phyloP scores from a whole-genome alignment of 1,284 basidiomycete genomes.

The Flammula alnicola region DNA sequence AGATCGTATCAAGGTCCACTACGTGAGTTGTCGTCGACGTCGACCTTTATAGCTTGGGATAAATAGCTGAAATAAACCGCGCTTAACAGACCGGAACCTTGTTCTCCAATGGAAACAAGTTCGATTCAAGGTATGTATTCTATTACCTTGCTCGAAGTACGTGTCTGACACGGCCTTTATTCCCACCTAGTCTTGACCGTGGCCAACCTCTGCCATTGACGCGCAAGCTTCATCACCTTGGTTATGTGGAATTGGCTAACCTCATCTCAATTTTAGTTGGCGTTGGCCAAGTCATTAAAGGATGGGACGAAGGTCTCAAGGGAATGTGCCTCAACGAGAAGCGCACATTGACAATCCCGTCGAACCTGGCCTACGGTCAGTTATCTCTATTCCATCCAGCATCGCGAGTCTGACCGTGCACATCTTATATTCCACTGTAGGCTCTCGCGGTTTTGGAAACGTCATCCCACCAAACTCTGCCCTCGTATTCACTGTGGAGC shows the following conservation, averaged over 20 bases:
- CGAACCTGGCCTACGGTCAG: conserved; percentile 81
- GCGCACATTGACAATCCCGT: conserved; percentile 87
- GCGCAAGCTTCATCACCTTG: conserved; percentile 47
- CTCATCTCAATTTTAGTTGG: conserved; percentile 56
- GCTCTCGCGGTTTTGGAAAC: conserved; percentile 73
- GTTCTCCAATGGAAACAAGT: conserved; percentile 74
- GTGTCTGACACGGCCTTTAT: conserved; percentile 2
- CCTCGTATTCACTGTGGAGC: conserved; percentile 89
- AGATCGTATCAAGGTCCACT: conserved; percentile 77
- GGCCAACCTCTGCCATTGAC: conserved; percentile 68
- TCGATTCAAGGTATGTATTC: conserved; percentile 74
- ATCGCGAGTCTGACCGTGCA: background rate
- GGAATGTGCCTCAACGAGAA: conserved; percentile 93
- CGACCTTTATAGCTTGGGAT: background rate
- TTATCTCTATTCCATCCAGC: background rate
- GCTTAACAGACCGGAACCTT: conserved; percentile 71
- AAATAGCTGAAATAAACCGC: background rate
- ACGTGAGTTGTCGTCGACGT: conserved; percentile 56
- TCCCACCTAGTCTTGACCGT: conserved; percentile 60
- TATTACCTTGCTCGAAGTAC: conserved; percentile 2
- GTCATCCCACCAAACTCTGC: conserved; percentile 86
- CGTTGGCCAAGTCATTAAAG: conserved; percentile 79
- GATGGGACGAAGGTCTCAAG: conserved; percentile 79
- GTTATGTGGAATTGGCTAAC: background rate
- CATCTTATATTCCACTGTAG: conserved; percentile 43